Evolutionary conservation across 305 asterid genomes (phyloP), one percentile per base, ranked within the genome.

Genomic region (Fraxinus platypoda): DNA sequence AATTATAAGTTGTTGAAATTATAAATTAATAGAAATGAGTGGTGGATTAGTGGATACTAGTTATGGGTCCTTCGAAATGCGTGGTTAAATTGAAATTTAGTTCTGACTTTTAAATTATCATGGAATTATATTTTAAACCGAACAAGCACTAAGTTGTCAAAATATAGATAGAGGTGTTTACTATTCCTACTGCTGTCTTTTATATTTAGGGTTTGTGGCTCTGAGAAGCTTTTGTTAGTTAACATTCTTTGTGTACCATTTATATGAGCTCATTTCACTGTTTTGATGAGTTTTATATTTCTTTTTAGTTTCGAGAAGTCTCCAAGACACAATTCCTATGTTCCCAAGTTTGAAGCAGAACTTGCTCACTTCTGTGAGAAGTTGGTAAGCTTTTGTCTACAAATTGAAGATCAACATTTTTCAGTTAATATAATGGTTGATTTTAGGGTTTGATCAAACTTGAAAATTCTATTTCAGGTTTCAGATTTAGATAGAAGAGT

Each of bases 301-400:
- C 82, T 82, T 28, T 84, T 85, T 84, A 96, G 99, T 88, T 96
- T 94, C 88, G 99, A 96, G 90, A 85, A 81, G 13, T 96, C 99
- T 43, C 98, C 99, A 33, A 90, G 99, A 75, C 99, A 93, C 74
- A 97, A 94, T 79, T 86, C 98, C 4, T 87, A 81, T 82, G 94
- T 92, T 85, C 95, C 98, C 41, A 96, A 92, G 89, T 94, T 96
- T 84, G 98, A 96, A 90, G 94, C 94, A 78, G 98, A 96, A 86
- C 92, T 96, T 49, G 98, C 98, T 81, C 95, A 92, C 84, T 94
- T 91, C 86, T 96, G 98, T 62, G 99, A 96, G 88, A 93, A 88
- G 87, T 84, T 96, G 98, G 99, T 91, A 88, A 83, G 97, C 86
- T 82, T 68, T 77, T 49, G 17, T 83, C 25, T 66, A 74, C 77